Percentiles rank a stretch among this genome's conserved stretches.
phyloP scores from a whole-genome alignment of 495 filamentous ascomycete species.

The Diplogelasinospora grovesii region DNA sequence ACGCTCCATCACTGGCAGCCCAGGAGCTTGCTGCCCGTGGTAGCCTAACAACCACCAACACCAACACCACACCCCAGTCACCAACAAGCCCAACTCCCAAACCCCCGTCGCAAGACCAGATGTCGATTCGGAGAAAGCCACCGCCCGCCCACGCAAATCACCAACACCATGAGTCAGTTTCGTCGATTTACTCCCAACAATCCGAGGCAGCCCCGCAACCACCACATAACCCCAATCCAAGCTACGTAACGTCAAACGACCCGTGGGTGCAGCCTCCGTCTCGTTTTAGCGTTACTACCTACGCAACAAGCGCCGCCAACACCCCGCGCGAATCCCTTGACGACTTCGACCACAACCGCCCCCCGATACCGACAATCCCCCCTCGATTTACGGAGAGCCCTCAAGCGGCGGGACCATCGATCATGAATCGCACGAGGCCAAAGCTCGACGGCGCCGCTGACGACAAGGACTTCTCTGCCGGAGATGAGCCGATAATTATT shows the following conservation, averaged over 20 bases:
- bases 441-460: slow-evolving; percentile 6
- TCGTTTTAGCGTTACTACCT: slow-evolving; percentile 69
- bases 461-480: slow-evolving; percentile 5
- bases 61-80: slow-evolving; percentile 5
- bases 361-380: slow-evolving; percentile 27
- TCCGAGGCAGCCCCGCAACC: slow-evolving; percentile 15
- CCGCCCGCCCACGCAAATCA: slow-evolving; percentile 22
- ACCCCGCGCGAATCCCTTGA: slow-evolving; percentile 52
- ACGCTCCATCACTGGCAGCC: slow-evolving; percentile 23
- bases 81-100: slow-evolving; percentile 11
- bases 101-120: slow-evolving; percentile 23
- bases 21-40: slow-evolving; percentile 20
- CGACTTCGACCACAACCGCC: slow-evolving; percentile 22
- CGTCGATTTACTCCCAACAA: slow-evolving; percentile 32
- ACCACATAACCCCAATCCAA: slow-evolving; percentile 17
- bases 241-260: slow-evolving; percentile 16
- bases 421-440: slow-evolving; percentile 34
- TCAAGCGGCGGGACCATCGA: slow-evolving; percentile 21
- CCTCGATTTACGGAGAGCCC: slow-evolving; percentile 9
- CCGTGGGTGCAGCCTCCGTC: slow-evolving; percentile 50
- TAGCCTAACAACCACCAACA: slow-evolving; percentile 5
- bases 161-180: slow-evolving; percentile 28
- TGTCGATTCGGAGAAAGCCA: slow-evolving; percentile 34
- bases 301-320: slow-evolving; percentile 50
- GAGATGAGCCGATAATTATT: slow-evolving; percentile 20